These are phyloP conservation scores for Rutidosis leptorrhynchoides DNA, from an alignment of 129 eudicot genomes.

Conservation along the genomic window DNA sequence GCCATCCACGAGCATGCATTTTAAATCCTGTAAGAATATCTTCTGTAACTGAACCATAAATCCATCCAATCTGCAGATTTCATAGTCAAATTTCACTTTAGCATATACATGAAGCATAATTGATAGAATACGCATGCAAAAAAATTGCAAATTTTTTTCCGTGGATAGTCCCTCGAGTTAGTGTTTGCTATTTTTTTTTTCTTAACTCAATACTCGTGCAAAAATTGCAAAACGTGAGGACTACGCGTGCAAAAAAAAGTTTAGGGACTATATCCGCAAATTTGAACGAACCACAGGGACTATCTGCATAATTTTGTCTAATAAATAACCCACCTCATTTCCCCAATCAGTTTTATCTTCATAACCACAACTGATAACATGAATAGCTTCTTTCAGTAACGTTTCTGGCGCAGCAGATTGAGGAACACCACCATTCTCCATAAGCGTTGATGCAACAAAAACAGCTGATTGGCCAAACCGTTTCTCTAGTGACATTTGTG, in stretches of 20 bases:
- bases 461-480: constrained; percentile 95
- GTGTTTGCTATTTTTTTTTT: too few species aligned
- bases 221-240: too few species aligned
- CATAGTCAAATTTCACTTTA: background rate
- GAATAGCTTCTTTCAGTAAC: constrained; percentile 96
- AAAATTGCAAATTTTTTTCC: too few species aligned
- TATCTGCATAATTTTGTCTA: too few species aligned
- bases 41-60: constrained; percentile 93
- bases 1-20: constrained; percentile 99
- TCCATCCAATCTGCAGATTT: constrained; percentile 94
- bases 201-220: too few species aligned
- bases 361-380: constrained; percentile 97
- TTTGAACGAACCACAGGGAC: too few species aligned
- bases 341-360: constrained; percentile 99
- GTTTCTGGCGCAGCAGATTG: constrained; percentile 92
- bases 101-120: too few species aligned
- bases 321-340: constrained; percentile 56
- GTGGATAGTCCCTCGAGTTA: too few species aligned
- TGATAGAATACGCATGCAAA: too few species aligned
- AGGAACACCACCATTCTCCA: constrained; percentile 99
- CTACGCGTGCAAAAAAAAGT: too few species aligned
- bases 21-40: constrained; percentile 96
- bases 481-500: constrained; percentile 97
- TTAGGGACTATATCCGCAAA: too few species aligned
- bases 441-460: constrained; percentile 95